These are phyloP conservation scores for Rutstroemia sp. DNA, from an alignment of 2,329 filamentous ascomycete genomes.

Conservation along the genomic window DNA sequence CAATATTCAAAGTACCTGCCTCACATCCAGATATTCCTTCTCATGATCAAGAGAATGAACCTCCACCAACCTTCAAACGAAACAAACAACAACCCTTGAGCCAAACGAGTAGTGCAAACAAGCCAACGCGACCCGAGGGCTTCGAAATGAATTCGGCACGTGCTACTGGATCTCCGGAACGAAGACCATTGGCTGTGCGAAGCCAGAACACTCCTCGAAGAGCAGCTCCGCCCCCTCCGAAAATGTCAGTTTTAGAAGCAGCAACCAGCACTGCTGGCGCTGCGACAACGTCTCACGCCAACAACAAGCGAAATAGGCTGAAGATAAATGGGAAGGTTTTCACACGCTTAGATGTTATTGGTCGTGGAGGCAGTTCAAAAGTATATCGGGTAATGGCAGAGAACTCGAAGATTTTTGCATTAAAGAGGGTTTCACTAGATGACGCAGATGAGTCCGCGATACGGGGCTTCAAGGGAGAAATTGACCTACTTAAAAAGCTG, in stretches of 20 bases:
- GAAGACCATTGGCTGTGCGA: conserved; percentile 47
- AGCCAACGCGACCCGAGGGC: conserved; percentile 43
- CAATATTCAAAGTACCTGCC: conserved; percentile 51
- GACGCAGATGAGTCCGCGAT: conserved; percentile 80
- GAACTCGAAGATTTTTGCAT: conserved; percentile 88
- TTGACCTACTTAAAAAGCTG: conserved; percentile 78
- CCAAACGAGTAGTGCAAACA: conserved; percentile 33
- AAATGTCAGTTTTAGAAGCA: conserved; percentile 93
- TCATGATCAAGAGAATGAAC: conserved; percentile 81
- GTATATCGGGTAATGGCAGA: conserved; percentile 97
- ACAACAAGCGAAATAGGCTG: conserved; percentile 70
- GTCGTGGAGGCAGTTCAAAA: conserved; percentile 85
- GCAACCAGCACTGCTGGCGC: conserved; percentile 80
- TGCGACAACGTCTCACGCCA: conserved; percentile 60
- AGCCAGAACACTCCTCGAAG: conserved; percentile 67
- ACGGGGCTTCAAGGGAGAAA: conserved; percentile 87
- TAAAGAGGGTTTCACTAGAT: conserved; percentile 88
- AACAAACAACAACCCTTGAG: conserved; percentile 27
- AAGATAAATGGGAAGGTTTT: conserved; percentile 88
- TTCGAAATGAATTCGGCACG: conserved; percentile 35
- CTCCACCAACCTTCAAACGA: conserved; percentile 59
- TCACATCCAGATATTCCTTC: conserved; percentile 49
- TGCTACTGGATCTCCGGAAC: conserved; percentile 42
- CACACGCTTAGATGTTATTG: conserved; percentile 82
- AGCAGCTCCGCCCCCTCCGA: conserved; percentile 75